Conservation (phyloP, 345 rosid genomes). For the Atalantia buxifolia region DNA sequence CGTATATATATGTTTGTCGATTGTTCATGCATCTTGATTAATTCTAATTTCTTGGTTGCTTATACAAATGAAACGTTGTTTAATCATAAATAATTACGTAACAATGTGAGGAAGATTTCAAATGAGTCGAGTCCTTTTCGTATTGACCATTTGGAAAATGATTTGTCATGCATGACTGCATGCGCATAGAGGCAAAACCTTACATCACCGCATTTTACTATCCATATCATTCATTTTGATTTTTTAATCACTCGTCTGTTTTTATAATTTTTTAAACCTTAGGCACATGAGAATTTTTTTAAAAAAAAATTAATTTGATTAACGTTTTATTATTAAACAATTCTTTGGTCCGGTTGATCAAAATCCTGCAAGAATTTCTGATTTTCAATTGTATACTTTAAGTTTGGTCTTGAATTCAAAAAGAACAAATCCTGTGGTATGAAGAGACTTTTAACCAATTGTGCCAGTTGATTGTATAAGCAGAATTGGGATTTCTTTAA, state of each 20-base stretch:
- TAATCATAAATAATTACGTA: not conserved
- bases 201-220: not conserved
- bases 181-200: constrained; percentile 2
- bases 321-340: too few relatives aligned
- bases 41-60: constrained; percentile 1
- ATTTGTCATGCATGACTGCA: not conserved
- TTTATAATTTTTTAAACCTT: too few relatives aligned
- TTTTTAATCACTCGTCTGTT: not conserved
- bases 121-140: not conserved
- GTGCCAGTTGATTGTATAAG: not conserved
- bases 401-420: too few relatives aligned
- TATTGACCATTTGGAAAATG: not conserved
- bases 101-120: too few relatives aligned
- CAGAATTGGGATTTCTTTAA: too few relatives aligned
- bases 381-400: too few relatives aligned
- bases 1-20: not conserved
- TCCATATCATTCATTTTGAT: not conserved
- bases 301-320: too few relatives aligned
- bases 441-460: not conserved
- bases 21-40: constrained; percentile 16
- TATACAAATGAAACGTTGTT: not conserved
- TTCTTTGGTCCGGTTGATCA: too few relatives aligned
- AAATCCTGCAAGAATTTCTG: too few relatives aligned
- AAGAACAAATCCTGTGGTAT: too few relatives aligned
- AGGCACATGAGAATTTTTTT: too few relatives aligned